A percentile compares a stretch with the other conserved stretches of the same genome.
Conservation (phyloP, 1,284 basidiomycete species). For the Exobasidium rhododendri region DNA sequence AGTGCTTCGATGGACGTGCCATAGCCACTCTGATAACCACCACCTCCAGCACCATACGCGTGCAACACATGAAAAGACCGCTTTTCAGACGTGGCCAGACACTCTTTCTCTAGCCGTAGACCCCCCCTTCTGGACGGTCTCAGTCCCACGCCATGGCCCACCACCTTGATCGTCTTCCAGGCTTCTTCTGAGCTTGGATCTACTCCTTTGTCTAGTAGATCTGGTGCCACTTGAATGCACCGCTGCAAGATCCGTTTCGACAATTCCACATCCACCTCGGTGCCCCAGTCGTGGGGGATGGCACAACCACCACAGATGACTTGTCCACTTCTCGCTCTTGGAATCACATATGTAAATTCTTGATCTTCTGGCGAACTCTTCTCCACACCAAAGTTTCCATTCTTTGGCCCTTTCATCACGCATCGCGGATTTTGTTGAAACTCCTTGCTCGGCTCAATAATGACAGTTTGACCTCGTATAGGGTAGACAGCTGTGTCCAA, state of each 20-base stretch:
- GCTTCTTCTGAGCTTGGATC: not conserved
- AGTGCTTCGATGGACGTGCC: not conserved
- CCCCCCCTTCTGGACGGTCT: constrained; percentile 4
- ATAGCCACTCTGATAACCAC: constrained; percentile 2
- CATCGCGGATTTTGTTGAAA: not conserved
- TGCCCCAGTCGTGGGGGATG: not conserved
- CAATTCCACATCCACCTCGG: not conserved
- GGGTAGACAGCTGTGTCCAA: not conserved
- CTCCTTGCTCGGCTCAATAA: not conserved
- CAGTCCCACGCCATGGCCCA: constrained; percentile 3
- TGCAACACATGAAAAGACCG: not conserved
- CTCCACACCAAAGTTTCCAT: not conserved
- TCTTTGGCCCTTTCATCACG: not conserved
- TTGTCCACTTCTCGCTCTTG: not conserved
- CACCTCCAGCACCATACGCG: not conserved
- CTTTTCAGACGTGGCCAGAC: not conserved
- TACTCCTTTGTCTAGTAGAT: not conserved
- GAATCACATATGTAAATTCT: constrained; percentile 5
- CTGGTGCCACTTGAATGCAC: not conserved
- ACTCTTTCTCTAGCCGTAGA: not conserved
- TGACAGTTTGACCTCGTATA: not conserved
- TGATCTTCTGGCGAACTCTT: constrained; percentile 1
- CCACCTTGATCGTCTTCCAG: not conserved
- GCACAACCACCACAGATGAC: constrained; percentile 2
- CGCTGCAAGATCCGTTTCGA: not conserved